These are phyloP conservation scores for Penicillium sp. DNA, from an alignment of 2,329 filamentous ascomycete genomes.

Conservation along the genomic window DNA sequence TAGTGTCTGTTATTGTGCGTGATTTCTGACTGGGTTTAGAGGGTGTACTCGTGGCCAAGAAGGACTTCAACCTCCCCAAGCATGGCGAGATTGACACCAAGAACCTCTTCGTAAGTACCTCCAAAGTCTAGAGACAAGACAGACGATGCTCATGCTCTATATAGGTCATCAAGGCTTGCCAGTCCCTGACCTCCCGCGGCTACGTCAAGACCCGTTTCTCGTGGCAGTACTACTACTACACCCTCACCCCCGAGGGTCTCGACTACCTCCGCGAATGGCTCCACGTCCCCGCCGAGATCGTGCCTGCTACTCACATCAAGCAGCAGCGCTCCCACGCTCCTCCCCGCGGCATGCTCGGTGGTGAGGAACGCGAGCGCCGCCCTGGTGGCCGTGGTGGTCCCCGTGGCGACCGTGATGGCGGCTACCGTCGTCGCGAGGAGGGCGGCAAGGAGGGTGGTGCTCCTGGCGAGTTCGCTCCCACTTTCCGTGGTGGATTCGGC, in stretches of 20 bases:
- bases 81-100: conserved; percentile 98
- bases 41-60: conserved; percentile 91
- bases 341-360: conserved; percentile 96
- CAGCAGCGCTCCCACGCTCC: conserved; percentile 98
- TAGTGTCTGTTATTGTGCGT: too few species aligned
- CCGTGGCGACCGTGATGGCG: conserved; percentile 64
- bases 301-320: conserved; percentile 99
- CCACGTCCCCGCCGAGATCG: conserved; percentile 98
- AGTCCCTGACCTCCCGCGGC: conserved; percentile 96
- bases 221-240: conserved; percentile 99
- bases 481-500: conserved; percentile 88
- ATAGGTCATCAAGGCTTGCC: conserved; percentile 91
- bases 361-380: conserved; percentile 73
- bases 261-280: conserved; percentile 99
- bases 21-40: conserved; percentile 38
- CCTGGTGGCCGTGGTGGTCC: conserved; percentile 77
- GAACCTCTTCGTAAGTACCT: conserved; percentile 75
- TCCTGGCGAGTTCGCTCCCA: conserved; percentile 85
- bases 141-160: conserved; percentile 3
- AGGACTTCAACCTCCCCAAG: conserved; percentile 98
- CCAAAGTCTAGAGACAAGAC: too few species aligned
- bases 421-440: conserved; percentile 85
- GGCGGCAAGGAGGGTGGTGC: conserved; percentile 82
- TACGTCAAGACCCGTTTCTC: conserved; percentile 99
- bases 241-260: conserved; percentile 97